Evolutionary conservation across 768 basidiomycete genomes (phyloP).

Genomic region (Boletus sp.): DNA sequence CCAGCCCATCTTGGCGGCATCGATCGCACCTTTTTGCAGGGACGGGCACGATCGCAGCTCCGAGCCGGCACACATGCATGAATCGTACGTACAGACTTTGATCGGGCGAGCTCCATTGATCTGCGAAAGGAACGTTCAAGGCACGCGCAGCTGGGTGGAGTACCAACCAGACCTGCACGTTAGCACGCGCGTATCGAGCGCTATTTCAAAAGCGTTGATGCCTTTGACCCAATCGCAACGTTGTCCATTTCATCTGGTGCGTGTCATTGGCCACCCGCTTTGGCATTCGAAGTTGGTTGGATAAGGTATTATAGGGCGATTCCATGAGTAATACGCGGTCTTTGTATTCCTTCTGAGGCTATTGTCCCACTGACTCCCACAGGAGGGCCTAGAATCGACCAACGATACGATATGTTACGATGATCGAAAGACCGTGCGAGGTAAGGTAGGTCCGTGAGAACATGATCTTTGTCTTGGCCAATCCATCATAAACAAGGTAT

Average conservation of each 20-base stretch:
- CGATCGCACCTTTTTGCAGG: too few relatives aligned
- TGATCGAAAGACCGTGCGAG: neutral
- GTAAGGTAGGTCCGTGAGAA: neutral
- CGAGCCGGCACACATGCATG: neutral
- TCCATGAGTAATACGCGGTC: neutral
- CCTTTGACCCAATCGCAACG: neutral
- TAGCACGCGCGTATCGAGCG: neutral
- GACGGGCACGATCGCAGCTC: neutral
- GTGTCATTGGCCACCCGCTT: neutral
- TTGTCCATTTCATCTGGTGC: neutral
- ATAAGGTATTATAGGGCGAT: neutral
- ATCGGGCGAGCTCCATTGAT: too few relatives aligned
- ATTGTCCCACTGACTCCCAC: constrained; percentile 4
- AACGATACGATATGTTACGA: neutral
- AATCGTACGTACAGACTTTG: neutral
- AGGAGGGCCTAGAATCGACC: neutral
- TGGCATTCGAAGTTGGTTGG: neutral
- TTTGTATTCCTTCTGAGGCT: neutral
- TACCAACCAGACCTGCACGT: neutral
- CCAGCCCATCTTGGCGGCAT: too few relatives aligned
- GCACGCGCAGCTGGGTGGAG: neutral
- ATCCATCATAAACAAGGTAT: neutral
- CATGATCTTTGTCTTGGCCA: neutral
- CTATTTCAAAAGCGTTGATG: neutral
- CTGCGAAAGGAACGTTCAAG: neutral